phyloP scores from a whole-genome alignment of 768 basidiomycete species.

The Boletales sp. region DNA sequence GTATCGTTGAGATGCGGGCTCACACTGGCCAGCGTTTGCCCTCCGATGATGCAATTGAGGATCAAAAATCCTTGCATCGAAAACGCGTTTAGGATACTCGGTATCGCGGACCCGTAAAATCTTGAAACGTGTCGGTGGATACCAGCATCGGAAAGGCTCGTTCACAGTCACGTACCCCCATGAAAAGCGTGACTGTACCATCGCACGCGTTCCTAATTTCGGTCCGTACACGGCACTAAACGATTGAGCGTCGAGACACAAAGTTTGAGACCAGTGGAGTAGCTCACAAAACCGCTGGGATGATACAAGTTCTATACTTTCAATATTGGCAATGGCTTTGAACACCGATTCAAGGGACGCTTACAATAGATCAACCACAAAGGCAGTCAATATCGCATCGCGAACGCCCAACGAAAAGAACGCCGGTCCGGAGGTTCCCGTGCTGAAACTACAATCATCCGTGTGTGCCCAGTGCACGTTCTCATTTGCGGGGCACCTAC shows the following conservation, averaged over 20 bases:
- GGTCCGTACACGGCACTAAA: constrained; percentile 50
- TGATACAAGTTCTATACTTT: constrained; percentile 25
- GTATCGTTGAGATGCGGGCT: constrained; percentile 29
- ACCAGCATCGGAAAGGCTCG: constrained; percentile 4
- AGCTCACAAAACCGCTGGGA: constrained; percentile 39
- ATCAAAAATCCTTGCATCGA: constrained; percentile 54
- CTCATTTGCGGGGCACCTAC: constrained; percentile 22
- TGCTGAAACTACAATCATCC: constrained; percentile 36
- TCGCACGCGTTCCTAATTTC: constrained; percentile 52
- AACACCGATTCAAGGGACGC: background rate
- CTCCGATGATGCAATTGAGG: constrained; percentile 58
- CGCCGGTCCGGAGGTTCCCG: constrained; percentile 49
- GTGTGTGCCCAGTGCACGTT: no score
- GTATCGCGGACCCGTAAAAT: constrained; percentile 37
- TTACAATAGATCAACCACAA: constrained; percentile 45
- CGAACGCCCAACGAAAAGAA: constrained; percentile 45
- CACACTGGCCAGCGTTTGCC: constrained; percentile 55
- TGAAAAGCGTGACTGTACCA: constrained; percentile 53
- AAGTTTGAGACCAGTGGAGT: background rate
- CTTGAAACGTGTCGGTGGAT: constrained; percentile 21
- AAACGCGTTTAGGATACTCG: constrained; percentile 47
- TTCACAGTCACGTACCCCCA: constrained; percentile 39
- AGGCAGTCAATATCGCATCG: constrained; percentile 38
- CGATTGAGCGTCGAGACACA: background rate
- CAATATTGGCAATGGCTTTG: background rate